phyloP scores from a whole-genome alignment of 1,139 yeast genomes.

The Saccharomyces hybrid region DNA sequence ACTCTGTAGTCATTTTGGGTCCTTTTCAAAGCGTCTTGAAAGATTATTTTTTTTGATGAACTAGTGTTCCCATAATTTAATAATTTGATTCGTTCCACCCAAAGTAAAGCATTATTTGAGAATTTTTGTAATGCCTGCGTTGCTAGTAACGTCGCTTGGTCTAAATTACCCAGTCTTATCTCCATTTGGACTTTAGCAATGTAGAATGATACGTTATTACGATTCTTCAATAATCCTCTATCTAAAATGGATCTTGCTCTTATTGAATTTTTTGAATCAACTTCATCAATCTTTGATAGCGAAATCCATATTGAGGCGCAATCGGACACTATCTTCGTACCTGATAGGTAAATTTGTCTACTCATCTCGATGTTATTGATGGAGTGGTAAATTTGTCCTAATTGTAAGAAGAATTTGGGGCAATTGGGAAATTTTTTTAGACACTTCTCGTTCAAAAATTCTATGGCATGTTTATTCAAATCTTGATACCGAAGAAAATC shows the following conservation, averaged over 20 bases:
- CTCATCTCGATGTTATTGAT: slow-evolving; percentile 36
- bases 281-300: slow-evolving; percentile 45
- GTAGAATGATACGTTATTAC: slow-evolving; percentile 44
- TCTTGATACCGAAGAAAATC: slow-evolving; percentile 43
- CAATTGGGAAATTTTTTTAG: slow-evolving; percentile 13
- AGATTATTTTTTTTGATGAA: slow-evolving; percentile 48
- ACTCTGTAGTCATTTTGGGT: slow-evolving; percentile 58
- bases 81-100: slow-evolving; percentile 50
- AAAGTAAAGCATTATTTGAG: slow-evolving; percentile 52
- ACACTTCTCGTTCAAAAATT: slow-evolving; percentile 39
- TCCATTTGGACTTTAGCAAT: slow-evolving; percentile 54
- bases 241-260: slow-evolving; percentile 72
- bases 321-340: slow-evolving; percentile 42
- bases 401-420: slow-evolving; percentile 21
- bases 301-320: slow-evolving; percentile 48
- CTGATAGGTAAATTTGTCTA: slow-evolving; percentile 42
- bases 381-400: slow-evolving; percentile 19
- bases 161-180: slow-evolving; percentile 38
- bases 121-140: slow-evolving; percentile 53
- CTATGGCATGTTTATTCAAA: slow-evolving; percentile 35
- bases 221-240: slow-evolving; percentile 50
- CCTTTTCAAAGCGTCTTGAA: slow-evolving; percentile 62
- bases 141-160: slow-evolving; percentile 50
- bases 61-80: slow-evolving; percentile 41
- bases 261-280: slow-evolving; percentile 36